A percentile compares a stretch with the other conserved stretches of the same genome.
Evolutionary conservation across 129 eudicot species (phyloP).

Genomic region (Tagetes patula): DNA sequence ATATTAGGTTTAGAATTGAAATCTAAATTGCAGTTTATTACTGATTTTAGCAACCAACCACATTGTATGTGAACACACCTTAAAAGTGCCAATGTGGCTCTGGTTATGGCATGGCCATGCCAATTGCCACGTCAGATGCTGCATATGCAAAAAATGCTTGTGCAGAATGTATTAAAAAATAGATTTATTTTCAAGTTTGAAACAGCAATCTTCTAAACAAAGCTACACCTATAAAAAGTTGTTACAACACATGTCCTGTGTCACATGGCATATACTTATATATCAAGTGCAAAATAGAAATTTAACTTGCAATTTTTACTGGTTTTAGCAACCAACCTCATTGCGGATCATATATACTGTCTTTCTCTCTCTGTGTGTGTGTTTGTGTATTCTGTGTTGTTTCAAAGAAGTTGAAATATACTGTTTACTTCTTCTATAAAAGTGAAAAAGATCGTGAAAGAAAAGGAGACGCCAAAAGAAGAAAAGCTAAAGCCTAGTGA

Average conservation of each 20-base stretch:
- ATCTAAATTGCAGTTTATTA: neutral
- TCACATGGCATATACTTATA: neutral
- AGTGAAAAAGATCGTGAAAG: constrained; percentile 72
- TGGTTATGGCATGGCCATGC: too few relatives aligned
- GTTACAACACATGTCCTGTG: too few relatives aligned
- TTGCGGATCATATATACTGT: neutral
- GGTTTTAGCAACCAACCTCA: constrained; percentile 1
- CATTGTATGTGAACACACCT: neutral
- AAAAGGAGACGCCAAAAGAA: constrained; percentile 63
- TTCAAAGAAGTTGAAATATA: constrained; percentile 15
- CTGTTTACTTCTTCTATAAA: constrained; percentile 13
- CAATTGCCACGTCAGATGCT: too few relatives aligned
- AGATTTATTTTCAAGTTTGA: too few relatives aligned
- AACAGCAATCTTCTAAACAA: too few relatives aligned
- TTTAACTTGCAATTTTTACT: neutral
- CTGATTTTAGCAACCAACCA: neutral
- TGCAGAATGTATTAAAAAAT: too few relatives aligned
- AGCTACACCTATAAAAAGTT: too few relatives aligned
- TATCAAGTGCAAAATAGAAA: neutral
- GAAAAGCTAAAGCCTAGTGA: constrained; percentile 66
- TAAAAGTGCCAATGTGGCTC: too few relatives aligned
- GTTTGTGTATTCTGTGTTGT: neutral
- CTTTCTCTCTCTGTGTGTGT: neutral
- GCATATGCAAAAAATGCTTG: too few relatives aligned
- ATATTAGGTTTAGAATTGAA: neutral